Percentiles rank a stretch among this genome's conserved stretches.
Evolutionary conservation across 2,329 filamentous ascomycete genomes (phyloP).

Genomic region (Helotiales sp.): DNA sequence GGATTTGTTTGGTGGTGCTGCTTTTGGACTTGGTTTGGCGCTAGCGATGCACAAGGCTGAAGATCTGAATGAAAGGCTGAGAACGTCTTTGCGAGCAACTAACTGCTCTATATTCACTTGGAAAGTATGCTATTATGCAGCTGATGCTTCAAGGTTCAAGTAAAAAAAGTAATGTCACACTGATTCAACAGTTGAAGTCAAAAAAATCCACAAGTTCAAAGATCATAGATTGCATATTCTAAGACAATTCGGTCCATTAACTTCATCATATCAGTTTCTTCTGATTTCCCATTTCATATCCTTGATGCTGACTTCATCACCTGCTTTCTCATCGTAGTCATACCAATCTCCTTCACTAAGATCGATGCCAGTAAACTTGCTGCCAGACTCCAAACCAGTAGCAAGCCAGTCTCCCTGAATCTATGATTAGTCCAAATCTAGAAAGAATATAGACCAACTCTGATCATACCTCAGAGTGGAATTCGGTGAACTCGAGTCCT

Average conservation of each 20-base stretch:
- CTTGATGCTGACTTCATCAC: slow-evolving; percentile 90
- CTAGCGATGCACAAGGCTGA: slow-evolving; percentile 20
- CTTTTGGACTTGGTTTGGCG: slow-evolving; percentile 13
- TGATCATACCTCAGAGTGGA: slow-evolving; percentile 74
- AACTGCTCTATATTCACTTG: background rate
- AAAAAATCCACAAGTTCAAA: too few species aligned
- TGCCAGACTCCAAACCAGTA: slow-evolving; percentile 75
- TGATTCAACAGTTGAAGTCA: too few species aligned
- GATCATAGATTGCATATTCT: background rate
- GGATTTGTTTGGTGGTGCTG: slow-evolving; percentile 17
- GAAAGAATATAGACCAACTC: too few species aligned
- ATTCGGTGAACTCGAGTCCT: slow-evolving; percentile 88
- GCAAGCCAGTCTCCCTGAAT: slow-evolving; percentile 84
- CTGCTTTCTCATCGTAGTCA: slow-evolving; percentile 93
- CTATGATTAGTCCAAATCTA: background rate
- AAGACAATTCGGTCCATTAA: background rate
- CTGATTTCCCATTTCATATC: slow-evolving; percentile 82
- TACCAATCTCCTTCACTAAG: slow-evolving; percentile 93
- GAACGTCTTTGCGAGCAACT: background rate
- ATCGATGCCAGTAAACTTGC: slow-evolving; percentile 81
- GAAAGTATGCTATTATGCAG: too few species aligned
- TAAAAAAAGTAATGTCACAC: too few species aligned
- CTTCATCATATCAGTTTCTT: slow-evolving; percentile 28
- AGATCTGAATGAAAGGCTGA: background rate
- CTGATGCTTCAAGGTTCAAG: too few species aligned